Evolutionary conservation across 2,329 filamentous ascomycete genomes (phyloP).

Genomic region (Pezizomycotina sp.): DNA sequence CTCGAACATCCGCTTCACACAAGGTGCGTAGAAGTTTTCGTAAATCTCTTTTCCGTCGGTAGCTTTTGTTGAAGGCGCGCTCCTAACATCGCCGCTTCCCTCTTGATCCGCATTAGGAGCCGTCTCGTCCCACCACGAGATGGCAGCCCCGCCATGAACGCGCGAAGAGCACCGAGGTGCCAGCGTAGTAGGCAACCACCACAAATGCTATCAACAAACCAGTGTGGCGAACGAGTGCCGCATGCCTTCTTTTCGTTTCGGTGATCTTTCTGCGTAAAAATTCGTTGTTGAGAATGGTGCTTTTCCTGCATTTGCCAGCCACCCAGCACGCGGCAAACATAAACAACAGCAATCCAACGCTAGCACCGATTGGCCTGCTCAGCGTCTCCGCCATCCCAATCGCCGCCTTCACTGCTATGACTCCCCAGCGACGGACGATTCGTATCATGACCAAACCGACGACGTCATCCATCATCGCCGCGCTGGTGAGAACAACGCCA

Average conservation of each 20-base stretch:
- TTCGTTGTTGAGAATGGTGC: too few species aligned
- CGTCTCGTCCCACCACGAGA: slow-evolving; percentile 42
- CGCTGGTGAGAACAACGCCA: slow-evolving; percentile 48
- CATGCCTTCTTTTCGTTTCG: slow-evolving; percentile 23
- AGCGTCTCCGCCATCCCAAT: slow-evolving; percentile 33
- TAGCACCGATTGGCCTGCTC: slow-evolving; percentile 35
- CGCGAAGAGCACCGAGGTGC: slow-evolving; percentile 45
- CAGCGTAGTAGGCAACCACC: slow-evolving; percentile 40
- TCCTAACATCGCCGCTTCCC: slow-evolving; percentile 1
- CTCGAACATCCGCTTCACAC: slow-evolving; percentile 39
- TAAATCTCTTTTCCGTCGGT: slow-evolving; percentile 26
- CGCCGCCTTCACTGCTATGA: slow-evolving; percentile 22
- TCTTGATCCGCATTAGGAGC: not conserved
- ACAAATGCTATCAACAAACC: slow-evolving; percentile 36
- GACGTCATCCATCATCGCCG: slow-evolving; percentile 71
- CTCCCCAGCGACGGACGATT: slow-evolving; percentile 52
- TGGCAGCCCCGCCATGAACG: slow-evolving; percentile 43
- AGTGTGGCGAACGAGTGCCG: slow-evolving; percentile 35
- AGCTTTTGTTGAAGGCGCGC: not conserved
- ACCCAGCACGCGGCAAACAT: slow-evolving; percentile 10
- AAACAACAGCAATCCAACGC: slow-evolving; percentile 18
- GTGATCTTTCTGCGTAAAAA: slow-evolving; percentile 18
- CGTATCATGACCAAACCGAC: slow-evolving; percentile 62
- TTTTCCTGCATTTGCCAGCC: not conserved
- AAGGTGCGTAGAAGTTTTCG: slow-evolving; percentile 30